Base-by-base conservation (phyloP, 2,329 filamentous ascomycete genomes). In the Parafenestella ontariensis region DNA sequence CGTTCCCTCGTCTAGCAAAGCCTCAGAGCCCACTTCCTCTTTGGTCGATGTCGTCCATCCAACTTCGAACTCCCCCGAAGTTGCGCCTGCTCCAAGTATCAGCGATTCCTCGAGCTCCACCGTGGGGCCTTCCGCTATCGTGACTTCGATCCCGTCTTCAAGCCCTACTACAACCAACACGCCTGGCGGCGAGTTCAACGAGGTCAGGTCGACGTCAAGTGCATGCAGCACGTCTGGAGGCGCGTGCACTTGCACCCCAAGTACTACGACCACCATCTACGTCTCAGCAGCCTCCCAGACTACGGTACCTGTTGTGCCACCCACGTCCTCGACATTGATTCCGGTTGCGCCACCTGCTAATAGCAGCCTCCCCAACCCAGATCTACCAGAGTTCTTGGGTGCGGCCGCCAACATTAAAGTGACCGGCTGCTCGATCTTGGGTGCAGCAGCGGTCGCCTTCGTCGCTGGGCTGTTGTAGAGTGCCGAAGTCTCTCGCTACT, bases 241-340 rank as follows among this genome's bases (percentile, higher is more conserved):
- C 23, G 45, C 28, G 17, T 60, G 33, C 18, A 54, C 52, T 36
- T 64, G 61, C 50, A 58, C 54, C n/a, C 62, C 68, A 17, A 66
- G 54, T 47, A 55, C 59, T 11, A 72, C 68, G 1, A 45, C 52
- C 5, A 73, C 70, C 11, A 54, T 72, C 18, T 71, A 69, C 26
- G 64, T 71, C 5, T 59, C 64, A 21, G 46, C 56, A 34, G 43
- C 48, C 20, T 53, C 58, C 18, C 45, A 51, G 23, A 48, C 49
- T 13, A 41, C 61, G n/a, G 45, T 48, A 26, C 39, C 57, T 7
- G 52, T 56, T 23, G 44, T 50, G 23, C 49, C 51, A 18, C 49
- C 49, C 36, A 26, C 54, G 13, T 41, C 56, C 8, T 39, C 36
- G 20, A 26, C 34, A 4, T 43, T 50, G 18, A 17, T 36, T 23